Base-by-base conservation (phyloP, 306 rosid species). In the Comarum palustre region DNA sequence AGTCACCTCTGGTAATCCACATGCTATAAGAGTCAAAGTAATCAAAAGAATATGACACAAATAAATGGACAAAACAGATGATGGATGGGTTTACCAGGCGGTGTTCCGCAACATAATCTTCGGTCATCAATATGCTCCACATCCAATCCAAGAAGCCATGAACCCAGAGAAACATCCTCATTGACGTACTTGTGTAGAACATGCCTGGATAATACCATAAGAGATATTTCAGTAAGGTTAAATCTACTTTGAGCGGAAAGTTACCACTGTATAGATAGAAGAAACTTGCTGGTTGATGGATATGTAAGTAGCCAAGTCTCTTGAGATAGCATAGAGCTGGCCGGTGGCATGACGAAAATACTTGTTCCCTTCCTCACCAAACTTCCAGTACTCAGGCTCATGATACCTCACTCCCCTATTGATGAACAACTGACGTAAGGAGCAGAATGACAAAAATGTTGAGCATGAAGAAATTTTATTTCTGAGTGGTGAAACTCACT, bases 271-370 rank as follows among this genome's bases (percentile, higher is more conserved):
- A 39, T 29, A 32, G 41, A 41, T 12, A 64, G 29, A 36, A 50
- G 22, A 54, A 71, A 76, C 87, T 29, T 83, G 83, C 90, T 79
- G 84, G 81, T 86, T 86, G 61, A 76, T 81, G 22, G 87, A 79
- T 73, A 86, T 83, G 75, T 78, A 86, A 41, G 79, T 62, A 34
- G 90, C 90, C 76, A 86, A 74, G 77, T 76, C 86, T 72, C 74
- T 83, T 41, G 90, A 86, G 66, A 86, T 74, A 47, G 90, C 90
- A 58, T 86, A 86, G 19, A 86, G 82, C 76, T 86, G 90, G 20
- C 90, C 90, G 0, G 90, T 86, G 80, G 90, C 90, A 45, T 86
- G 90, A 39, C 90, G 90, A 69, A 86, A 86, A 59, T 86, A 86
- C 77, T 79, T 83, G 87, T 86, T 86, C 57, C 90, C 90, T 24